Conservation (phyloP, 1,284 basidiomycete genomes). For the Malassezia japonica region DNA sequence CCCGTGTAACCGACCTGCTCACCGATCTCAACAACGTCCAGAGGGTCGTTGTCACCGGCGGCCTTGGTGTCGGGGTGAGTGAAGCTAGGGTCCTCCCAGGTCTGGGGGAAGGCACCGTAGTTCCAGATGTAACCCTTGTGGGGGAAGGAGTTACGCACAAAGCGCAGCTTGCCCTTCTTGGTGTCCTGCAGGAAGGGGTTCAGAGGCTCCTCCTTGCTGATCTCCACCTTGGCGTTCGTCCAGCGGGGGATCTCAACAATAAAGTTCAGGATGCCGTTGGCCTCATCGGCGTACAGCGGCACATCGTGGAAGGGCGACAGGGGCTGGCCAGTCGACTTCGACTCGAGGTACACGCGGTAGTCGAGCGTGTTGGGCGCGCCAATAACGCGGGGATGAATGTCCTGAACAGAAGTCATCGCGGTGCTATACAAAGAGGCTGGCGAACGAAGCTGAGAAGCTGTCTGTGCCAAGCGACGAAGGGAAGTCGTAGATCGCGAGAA, state of each 20-base stretch:
- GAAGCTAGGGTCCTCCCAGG: conserved; percentile 89
- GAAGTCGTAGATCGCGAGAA: conserved; percentile 16
- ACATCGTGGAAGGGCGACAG: conserved; percentile 47
- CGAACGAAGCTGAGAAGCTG: conserved; percentile 25
- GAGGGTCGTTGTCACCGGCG: conserved; percentile 96
- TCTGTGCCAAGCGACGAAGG: conserved; percentile 32
- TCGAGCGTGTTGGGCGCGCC: conserved; percentile 88
- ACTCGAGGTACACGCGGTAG: conserved; percentile 83
- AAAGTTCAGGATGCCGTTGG: conserved; percentile 57
- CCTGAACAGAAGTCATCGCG: conserved; percentile 28
- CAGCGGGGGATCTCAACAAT: conserved; percentile 80
- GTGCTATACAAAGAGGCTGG: background rate
- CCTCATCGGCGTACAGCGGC: conserved; percentile 46
- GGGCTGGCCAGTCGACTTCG: conserved; percentile 37
- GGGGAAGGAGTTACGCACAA: conserved; percentile 99
- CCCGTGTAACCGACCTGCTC: conserved; percentile 96
- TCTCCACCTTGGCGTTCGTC: conserved; percentile 97
- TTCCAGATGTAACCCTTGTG: conserved; percentile 73
- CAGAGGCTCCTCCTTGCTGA: conserved; percentile 91
- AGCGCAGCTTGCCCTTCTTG: conserved; percentile 90
- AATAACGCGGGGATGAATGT: conserved; percentile 65
- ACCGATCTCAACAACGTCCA: conserved; percentile 99
- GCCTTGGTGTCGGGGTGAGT: conserved; percentile 96
- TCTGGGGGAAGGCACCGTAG: conserved; percentile 77
- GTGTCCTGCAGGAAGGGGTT: conserved; percentile 99